phyloP scores from a whole-genome alignment of 106 monocot genomes.

The Phalaenopsis equestris region DNA sequence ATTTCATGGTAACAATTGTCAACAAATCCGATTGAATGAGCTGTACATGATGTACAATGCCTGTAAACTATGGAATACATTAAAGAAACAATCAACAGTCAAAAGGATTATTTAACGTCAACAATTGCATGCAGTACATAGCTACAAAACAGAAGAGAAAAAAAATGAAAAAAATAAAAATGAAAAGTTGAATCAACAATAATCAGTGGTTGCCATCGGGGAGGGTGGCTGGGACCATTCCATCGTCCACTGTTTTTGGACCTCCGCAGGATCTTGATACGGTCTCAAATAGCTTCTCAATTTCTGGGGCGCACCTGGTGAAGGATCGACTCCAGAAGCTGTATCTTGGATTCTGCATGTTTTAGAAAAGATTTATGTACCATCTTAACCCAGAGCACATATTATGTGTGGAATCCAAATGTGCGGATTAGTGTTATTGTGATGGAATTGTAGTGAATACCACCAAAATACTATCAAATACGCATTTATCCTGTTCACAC shows the following conservation, averaged over 20 bases:
- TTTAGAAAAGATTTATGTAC: not conserved
- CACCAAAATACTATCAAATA: too few relatives aligned
- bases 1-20: too few relatives aligned
- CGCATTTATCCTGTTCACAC: too few relatives aligned
- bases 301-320: slow-evolving; percentile 71
- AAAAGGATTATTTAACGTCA: too few relatives aligned
- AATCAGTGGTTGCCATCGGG: slow-evolving; percentile 41
- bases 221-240: slow-evolving; percentile 34
- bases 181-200: not conserved
- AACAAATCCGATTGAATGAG: too few relatives aligned
- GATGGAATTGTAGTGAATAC: too few relatives aligned
- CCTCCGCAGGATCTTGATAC: slow-evolving; percentile 77
- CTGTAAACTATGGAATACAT: too few relatives aligned
- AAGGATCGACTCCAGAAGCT: slow-evolving; percentile 78
- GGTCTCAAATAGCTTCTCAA: slow-evolving; percentile 81
- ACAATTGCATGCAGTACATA: too few relatives aligned
- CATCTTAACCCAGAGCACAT: not conserved
- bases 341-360: slow-evolving; percentile 73
- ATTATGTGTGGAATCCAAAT: not conserved
- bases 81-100: too few relatives aligned
- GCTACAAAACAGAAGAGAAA: too few relatives aligned
- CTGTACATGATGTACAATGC: too few relatives aligned
- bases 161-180: not conserved
- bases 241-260: slow-evolving; percentile 61
- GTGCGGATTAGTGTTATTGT: too few relatives aligned